These are phyloP conservation scores for Colletotrichum salicis DNA, from an alignment of 2,329 filamentous ascomycete genomes.

Conservation along the genomic window DNA sequence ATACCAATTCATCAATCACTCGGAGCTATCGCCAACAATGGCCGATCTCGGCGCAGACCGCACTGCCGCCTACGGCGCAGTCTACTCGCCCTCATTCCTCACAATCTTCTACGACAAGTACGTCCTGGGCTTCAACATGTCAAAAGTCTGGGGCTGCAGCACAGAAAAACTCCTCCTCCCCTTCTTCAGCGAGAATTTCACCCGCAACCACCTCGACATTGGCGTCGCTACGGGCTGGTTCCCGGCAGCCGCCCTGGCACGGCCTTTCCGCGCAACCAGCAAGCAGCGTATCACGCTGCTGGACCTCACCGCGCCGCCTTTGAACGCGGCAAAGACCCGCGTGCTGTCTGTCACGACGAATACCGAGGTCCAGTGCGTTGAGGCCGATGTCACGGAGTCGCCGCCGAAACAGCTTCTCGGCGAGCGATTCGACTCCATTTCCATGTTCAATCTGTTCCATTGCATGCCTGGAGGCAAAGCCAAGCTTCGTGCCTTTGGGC, in stretches of 20 bases:
- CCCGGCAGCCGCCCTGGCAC: slow-evolving; percentile 42
- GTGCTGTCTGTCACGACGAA: slow-evolving; percentile 38
- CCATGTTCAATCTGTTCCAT: slow-evolving; percentile 55
- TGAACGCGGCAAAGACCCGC: slow-evolving; percentile 43
- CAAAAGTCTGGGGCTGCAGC: slow-evolving; percentile 49
- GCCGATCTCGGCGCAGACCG: slow-evolving; percentile 9
- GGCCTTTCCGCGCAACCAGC: slow-evolving; percentile 32
- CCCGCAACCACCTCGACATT: slow-evolving; percentile 50
- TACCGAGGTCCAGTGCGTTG: slow-evolving; percentile 42
- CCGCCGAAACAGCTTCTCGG: slow-evolving; percentile 41
- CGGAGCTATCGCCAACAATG: slow-evolving; percentile 1
- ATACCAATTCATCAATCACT: background rate
- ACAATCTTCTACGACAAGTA: slow-evolving; percentile 44
- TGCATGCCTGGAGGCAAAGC: slow-evolving; percentile 48
- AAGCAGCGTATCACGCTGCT: slow-evolving; percentile 47
- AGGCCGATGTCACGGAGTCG: slow-evolving; percentile 49
- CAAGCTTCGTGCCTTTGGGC: slow-evolving; percentile 46
- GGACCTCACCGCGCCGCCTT: slow-evolving; percentile 48
- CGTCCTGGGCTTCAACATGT: slow-evolving; percentile 49
- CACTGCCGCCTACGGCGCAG: slow-evolving; percentile 18
- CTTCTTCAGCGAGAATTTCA: slow-evolving; percentile 48
- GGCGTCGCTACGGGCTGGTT: slow-evolving; percentile 54
- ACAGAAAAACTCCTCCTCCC: slow-evolving; percentile 44
- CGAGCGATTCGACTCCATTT: slow-evolving; percentile 53
- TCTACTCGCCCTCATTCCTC: slow-evolving; percentile 30